phyloP scores from a whole-genome alignment of 768 basidiomycete genomes.

The Suillus lakei region DNA sequence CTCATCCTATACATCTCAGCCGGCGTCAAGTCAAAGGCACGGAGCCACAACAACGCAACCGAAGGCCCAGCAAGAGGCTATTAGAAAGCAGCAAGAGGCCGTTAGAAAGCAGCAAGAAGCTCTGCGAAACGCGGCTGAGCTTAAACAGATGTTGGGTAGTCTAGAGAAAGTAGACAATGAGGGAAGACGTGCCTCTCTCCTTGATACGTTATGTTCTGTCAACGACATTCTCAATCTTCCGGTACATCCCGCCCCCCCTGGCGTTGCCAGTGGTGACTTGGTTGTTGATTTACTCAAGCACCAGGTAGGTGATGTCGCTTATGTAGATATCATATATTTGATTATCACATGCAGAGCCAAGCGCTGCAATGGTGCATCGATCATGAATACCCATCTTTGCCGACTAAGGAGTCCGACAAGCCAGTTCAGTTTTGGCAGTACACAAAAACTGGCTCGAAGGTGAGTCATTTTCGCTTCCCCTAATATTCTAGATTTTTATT shows the following conservation, averaged over 20 bases:
- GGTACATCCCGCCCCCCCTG: slow-evolving; percentile 71
- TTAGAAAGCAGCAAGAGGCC: slow-evolving; percentile 38
- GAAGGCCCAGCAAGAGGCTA: slow-evolving; percentile 41
- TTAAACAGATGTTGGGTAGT: slow-evolving; percentile 62
- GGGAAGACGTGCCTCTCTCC: slow-evolving; percentile 66
- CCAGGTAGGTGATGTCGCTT: slow-evolving; percentile 53
- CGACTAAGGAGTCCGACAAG: slow-evolving; percentile 64
- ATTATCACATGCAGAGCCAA: slow-evolving; percentile 58
- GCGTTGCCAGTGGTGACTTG: slow-evolving; percentile 66
- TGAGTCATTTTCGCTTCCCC: slow-evolving; percentile 27
- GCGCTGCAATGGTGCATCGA: slow-evolving; percentile 86
- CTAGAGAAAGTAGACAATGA: slow-evolving; percentile 84
- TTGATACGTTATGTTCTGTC: slow-evolving; percentile 69
- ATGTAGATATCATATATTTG: not conserved
- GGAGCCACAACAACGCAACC: slow-evolving; percentile 22
- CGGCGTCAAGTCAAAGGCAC: slow-evolving; percentile 23
- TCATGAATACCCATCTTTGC: slow-evolving; percentile 78
- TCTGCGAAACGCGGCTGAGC: slow-evolving; percentile 64
- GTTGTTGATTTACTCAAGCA: slow-evolving; percentile 79
- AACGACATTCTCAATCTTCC: slow-evolving; percentile 79
- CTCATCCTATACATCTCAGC: slow-evolving; percentile 12
- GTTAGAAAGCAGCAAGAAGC: slow-evolving; percentile 51
- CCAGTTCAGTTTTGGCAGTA: slow-evolving; percentile 93
- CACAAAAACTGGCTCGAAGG: slow-evolving; percentile 59
- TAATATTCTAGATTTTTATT: not conserved